Conservation (phyloP, 371 early-diverging fungal species). For the Synchytrium microbalum region DNA sequence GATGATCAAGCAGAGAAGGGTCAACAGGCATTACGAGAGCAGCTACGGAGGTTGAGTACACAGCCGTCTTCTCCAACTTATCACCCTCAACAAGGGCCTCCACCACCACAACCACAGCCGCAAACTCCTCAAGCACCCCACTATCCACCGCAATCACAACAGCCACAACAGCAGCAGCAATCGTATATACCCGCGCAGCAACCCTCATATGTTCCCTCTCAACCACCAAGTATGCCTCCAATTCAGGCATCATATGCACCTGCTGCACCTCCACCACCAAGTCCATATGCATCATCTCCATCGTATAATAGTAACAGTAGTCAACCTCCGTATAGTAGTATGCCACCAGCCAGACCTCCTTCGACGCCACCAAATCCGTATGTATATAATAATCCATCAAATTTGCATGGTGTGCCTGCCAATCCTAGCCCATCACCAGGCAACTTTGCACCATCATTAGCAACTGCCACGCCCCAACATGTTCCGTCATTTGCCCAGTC, state of each 20-base stretch:
- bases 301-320: background rate
- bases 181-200: background rate
- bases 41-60: constrained; percentile 50
- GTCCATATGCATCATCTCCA: background rate
- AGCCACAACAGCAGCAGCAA: background rate
- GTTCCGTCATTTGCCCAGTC: too few relatives aligned
- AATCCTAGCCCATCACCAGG: too few relatives aligned
- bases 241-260: background rate
- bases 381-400: too few relatives aligned
- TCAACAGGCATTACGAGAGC: constrained; percentile 62
- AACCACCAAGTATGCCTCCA: background rate
- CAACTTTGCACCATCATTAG: too few relatives aligned
- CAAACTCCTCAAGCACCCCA: constrained; percentile 5
- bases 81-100: constrained; percentile 16
- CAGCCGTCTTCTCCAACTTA: constrained; percentile 6
- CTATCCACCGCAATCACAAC: constrained; percentile 1
- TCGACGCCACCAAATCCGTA: too few relatives aligned
- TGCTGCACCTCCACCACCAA: background rate
- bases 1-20: constrained; percentile 55
- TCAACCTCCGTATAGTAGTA: background rate
- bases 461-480: too few relatives aligned
- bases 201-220: background rate
- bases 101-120: constrained; percentile 11
- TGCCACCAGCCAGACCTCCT: background rate
- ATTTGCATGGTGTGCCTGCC: too few relatives aligned